These are phyloP conservation scores for Apophysomyces trapeziformis DNA, from an alignment of 371 early-diverging fungal species.

Conservation along the genomic window DNA sequence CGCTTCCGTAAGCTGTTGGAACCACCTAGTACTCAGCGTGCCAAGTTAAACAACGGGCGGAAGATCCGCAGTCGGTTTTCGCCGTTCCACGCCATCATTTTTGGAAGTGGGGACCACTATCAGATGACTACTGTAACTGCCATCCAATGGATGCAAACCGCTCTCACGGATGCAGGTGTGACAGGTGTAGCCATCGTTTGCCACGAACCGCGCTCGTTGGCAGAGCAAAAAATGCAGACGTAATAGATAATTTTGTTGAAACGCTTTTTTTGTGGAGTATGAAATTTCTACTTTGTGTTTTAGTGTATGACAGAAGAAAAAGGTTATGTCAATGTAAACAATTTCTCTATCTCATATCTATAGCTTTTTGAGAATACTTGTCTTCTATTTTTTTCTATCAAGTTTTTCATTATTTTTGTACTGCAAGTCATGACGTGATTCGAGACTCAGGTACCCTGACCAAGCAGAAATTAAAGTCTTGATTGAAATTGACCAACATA, in stretches of 20 bases:
- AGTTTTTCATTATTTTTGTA: not conserved
- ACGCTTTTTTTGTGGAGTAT: constrained; percentile 6
- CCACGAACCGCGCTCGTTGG: constrained; percentile 61
- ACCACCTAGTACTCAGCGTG: constrained; percentile 22
- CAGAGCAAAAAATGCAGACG: constrained; percentile 55
- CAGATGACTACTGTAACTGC: constrained; percentile 63
- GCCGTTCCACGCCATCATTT: constrained; percentile 56
- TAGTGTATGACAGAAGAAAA: constrained; percentile 1
- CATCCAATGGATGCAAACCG: constrained; percentile 60
- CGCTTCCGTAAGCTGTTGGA: constrained; percentile 45
- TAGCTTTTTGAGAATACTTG: not conserved
- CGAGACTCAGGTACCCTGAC: constrained; percentile 5
- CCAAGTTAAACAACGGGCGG: constrained; percentile 44
- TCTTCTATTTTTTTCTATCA: not conserved
- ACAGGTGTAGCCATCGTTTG: constrained; percentile 45
- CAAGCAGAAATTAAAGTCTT: not conserved
- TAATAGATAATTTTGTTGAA: constrained; percentile 6
- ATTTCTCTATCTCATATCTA: not conserved
- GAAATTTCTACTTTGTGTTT: constrained; percentile 4
- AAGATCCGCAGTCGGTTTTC: constrained; percentile 50
- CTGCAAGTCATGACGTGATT: not conserved
- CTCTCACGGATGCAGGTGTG: constrained; percentile 54
- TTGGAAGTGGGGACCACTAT: constrained; percentile 59
- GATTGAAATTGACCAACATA: not conserved
- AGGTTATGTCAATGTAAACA: not conserved